Evolutionary conservation across 805 yeast species (phyloP), one percentile per base, ranked within the genome.

Genomic region (Cyberlindnera meyerae): DNA sequence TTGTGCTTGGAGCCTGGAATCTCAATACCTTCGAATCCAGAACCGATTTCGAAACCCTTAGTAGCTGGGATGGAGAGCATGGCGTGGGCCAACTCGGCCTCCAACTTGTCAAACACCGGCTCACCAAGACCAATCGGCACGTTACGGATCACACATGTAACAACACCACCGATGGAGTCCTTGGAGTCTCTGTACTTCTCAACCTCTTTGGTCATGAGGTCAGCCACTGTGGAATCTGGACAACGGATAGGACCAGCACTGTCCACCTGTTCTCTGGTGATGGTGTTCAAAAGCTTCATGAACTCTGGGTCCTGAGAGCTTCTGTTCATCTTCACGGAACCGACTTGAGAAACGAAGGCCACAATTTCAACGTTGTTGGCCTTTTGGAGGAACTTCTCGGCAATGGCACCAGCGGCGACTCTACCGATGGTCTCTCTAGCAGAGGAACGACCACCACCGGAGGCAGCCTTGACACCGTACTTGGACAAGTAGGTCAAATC

Each of bases 391-490:
- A 86, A 80, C 65, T 89, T 90, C 63, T 93, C 98, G 33, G 98
- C 98, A 62, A 93, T 79, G 34, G 96, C 97, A 56, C 97, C 97
- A 8, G 97, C 97, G 32, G 97, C 97, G 36, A 93, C 98, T 63
- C 98, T 78, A 40, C 98, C 98, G 53, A 93, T 93, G 29, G 98
- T 93, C 66, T 93, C 98, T 63, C 98, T 79, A 8, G 98, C 98
- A 30, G 90, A 79, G 11, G 97, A 83, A 59, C 98, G 78, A 45
- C 98, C 98, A 56, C 98, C 98, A 35, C 98, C 98, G 25, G 94
- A 82, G 5, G 95, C 77, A 5, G 97, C 94, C 66, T 93, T 93
- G 50, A 79, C 73, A 29, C 96, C 95, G 65, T 93, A 93, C 64
- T 93, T 93, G 47, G 75, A 70, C 56, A 85, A 69, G 65, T 93